Evolutionary conservation across 2,329 filamentous ascomycete species (phyloP).

Genomic region (Bisporella sp.): DNA sequence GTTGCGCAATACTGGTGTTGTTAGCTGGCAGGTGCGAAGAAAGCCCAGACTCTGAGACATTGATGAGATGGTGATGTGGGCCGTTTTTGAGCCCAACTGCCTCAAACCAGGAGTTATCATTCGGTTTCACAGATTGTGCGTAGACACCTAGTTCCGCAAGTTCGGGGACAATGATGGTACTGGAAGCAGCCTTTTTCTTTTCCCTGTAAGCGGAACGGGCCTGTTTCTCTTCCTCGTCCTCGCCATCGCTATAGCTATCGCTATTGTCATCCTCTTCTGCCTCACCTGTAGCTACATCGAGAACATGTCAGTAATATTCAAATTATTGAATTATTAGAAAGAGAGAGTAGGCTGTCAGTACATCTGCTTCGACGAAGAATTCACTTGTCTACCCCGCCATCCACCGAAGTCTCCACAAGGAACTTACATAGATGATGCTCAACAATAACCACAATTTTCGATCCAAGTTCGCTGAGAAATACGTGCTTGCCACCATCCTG

Average conservation of each 20-base stretch:
- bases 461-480: slow-evolving; percentile 49
- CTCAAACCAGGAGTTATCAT: slow-evolving; percentile 59
- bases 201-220: slow-evolving; percentile 28
- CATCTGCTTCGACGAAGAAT: too few species aligned
- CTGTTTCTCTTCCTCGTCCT: neutral
- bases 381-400: too few species aligned
- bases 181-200: slow-evolving; percentile 41
- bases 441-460: slow-evolving; percentile 60
- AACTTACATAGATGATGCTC: slow-evolving; percentile 48
- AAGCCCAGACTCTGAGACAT: slow-evolving; percentile 59
- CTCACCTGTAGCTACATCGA: neutral
- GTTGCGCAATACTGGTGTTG: slow-evolving; percentile 43
- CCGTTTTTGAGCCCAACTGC: slow-evolving; percentile 35
- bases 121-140: slow-evolving; percentile 62
- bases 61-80: slow-evolving; percentile 61
- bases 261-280: neutral
- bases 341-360: too few species aligned
- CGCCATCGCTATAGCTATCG: neutral
- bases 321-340: too few species aligned
- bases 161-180: slow-evolving; percentile 52
- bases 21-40: slow-evolving; percentile 40
- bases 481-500: slow-evolving; percentile 50
- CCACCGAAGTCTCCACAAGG: too few species aligned
- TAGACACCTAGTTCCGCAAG: slow-evolving; percentile 61
- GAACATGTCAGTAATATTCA: too few species aligned